Percentiles rank a stretch among this genome's conserved stretches.
These are phyloP conservation scores for Cytidiella melzeri DNA, from an alignment of 768 basidiomycete species.

Conservation along the genomic window DNA sequence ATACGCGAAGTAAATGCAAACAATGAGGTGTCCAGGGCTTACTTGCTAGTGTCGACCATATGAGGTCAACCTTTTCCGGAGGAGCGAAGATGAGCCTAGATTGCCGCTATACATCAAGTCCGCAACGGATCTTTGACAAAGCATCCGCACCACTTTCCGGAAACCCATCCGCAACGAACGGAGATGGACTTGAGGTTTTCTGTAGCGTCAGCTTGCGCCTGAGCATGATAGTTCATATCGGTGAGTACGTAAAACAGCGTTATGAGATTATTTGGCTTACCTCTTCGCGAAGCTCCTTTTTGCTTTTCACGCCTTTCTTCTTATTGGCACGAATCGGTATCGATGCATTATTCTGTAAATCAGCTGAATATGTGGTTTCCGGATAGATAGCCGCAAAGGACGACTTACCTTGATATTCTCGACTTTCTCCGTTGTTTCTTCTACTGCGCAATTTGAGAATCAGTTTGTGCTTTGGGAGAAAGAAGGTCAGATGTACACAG, in stretches of 20 bases:
- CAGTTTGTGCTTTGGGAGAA: neutral
- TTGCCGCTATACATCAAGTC: neutral
- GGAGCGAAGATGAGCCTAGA: constrained; percentile 63
- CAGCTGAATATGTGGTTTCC: neutral
- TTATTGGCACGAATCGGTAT: constrained; percentile 67
- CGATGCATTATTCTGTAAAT: constrained; percentile 48
- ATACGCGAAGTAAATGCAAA: neutral
- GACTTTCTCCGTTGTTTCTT: constrained; percentile 49
- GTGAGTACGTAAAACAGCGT: neutral
- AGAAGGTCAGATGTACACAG: constrained; percentile 33
- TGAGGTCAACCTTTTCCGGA: constrained; percentile 51
- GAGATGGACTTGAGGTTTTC: constrained; percentile 56
- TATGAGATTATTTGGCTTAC: constrained; percentile 26
- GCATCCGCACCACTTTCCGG: constrained; percentile 58
- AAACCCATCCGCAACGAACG: constrained; percentile 43
- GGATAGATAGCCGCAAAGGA: neutral
- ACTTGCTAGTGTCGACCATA: constrained; percentile 64
- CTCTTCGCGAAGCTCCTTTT: constrained; percentile 69
- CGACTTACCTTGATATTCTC: constrained; percentile 51
- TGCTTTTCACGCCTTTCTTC: constrained; percentile 66
- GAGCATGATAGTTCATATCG: neutral
- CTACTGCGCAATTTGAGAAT: constrained; percentile 34
- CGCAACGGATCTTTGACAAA: neutral
- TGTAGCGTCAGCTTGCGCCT: constrained; percentile 58
- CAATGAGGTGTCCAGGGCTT: constrained; percentile 16